These are phyloP conservation scores for Rhodotorula toruloides DNA, from an alignment of 768 basidiomycete genomes.

Conservation along the genomic window DNA sequence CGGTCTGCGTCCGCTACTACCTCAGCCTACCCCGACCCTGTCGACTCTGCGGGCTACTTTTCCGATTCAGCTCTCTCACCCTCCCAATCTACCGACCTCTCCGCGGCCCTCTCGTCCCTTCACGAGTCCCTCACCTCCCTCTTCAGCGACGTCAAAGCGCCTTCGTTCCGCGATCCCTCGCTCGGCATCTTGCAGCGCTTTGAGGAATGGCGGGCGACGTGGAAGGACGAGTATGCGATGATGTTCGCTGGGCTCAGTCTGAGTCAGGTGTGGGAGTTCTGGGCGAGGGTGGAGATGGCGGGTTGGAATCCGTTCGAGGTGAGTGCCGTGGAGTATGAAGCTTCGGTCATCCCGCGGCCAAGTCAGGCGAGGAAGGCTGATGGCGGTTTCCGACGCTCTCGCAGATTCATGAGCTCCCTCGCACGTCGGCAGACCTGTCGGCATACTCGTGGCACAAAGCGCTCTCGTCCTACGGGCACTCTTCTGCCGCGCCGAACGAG, in stretches of 20 bases:
- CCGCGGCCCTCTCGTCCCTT: constrained; percentile 13
- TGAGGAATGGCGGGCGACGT: constrained; percentile 48
- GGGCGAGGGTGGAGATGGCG: constrained; percentile 50
- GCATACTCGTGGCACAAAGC: constrained; percentile 38
- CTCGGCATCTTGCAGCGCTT: constrained; percentile 43
- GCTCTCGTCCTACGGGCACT: constrained; percentile 37
- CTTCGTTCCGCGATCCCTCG: constrained; percentile 40
- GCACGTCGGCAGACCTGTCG: constrained; percentile 36
- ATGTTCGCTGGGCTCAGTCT: constrained; percentile 50
- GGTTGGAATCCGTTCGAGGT: constrained; percentile 51
- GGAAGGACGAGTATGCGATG: constrained; percentile 49
- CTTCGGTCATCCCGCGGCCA: fast-evolving
- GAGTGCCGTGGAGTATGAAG: constrained; percentile 23
- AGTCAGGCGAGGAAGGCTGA: not conserved
- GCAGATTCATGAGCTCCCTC: constrained; percentile 37
- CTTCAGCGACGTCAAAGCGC: constrained; percentile 42
- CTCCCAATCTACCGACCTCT: constrained; percentile 25
- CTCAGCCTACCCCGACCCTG: not conserved
- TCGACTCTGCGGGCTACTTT: constrained; percentile 25
- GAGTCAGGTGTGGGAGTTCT: constrained; percentile 52
- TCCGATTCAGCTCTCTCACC: constrained; percentile 35
- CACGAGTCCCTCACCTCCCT: constrained; percentile 12
- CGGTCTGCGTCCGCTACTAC: not conserved
- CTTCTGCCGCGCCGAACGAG: constrained; percentile 42
- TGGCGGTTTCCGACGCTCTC: no score